Evolutionary conservation across 2,329 filamentous ascomycete species (phyloP), one percentile per base, ranked within the genome.

Genomic region (Clarireedia homoeocarpa): DNA sequence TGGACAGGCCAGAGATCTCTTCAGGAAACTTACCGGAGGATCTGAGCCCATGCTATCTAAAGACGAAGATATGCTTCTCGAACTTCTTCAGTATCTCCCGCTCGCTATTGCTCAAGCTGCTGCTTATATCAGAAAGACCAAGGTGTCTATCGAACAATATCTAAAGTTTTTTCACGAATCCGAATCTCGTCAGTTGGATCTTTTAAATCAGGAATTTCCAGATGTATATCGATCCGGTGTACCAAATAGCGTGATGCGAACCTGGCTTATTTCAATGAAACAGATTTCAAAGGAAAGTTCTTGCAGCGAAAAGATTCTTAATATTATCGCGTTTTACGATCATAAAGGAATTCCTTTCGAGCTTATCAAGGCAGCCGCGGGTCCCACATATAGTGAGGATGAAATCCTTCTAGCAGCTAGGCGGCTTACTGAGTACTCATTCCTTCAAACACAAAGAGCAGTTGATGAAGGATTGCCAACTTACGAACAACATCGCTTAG

Each of bases 351-450:
- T 73, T 40, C 62, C 69, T 1, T 56, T 61, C 26, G 59, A 67
- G 14, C 36, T 72, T 0, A 39, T 72, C 1, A 44, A 48, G 40
- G 48, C 46, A n/a, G 62, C 59, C 15, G 62, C 62, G 38, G 61
- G 56, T 49, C 20, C 49, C 7, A 46, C 17, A 36, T 55, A 55
- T 27, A 55, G 42, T 30, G 27, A 30, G 27, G 58, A 55, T 20
- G 34, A 62, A n/a, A 51, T 65, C 3, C 50, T 53, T n/a, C 47
- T 45, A 42, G 66, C 67, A 1, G 51, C 68, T 10, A 55, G 57
- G 5, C 67, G 65, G 9, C 67, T 73, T 0, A 58, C 61, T 34
- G 65, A 72, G 24, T 71, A 71, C 39, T 72, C 70, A 30, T 72
- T 73, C 49, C 50, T 73, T 1, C 58, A 53, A 27, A 44, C 57